Conservation (phyloP, 805 yeast genomes). For the Metschnikowia henanensis region DNA sequence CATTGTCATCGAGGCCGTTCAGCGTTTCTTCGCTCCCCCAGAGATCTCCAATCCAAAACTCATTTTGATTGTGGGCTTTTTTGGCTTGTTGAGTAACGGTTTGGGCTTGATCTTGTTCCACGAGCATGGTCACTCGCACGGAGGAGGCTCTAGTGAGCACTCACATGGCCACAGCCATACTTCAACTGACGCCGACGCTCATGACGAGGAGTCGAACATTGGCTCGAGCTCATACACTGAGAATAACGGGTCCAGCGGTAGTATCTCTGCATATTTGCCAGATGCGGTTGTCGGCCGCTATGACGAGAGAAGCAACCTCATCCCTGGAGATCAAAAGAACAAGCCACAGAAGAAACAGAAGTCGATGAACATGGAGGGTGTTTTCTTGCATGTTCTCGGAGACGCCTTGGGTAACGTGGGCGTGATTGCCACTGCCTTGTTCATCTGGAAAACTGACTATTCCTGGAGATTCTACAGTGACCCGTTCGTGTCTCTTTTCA, state of each 20-base stretch:
- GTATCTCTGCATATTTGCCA: constrained; percentile 43
- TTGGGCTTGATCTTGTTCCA: constrained; percentile 87
- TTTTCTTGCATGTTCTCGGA: constrained; percentile 90
- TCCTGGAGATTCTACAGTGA: constrained; percentile 86
- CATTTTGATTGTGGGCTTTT: constrained; percentile 76
- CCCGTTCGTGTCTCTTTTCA: constrained; percentile 81
- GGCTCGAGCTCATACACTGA: constrained; percentile 14
- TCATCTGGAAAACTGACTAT: constrained; percentile 92
- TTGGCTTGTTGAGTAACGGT: constrained; percentile 80
- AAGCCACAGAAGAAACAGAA: constrained; percentile 30
- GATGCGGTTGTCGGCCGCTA: constrained; percentile 45
- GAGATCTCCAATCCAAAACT: constrained; percentile 79
- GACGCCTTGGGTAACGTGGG: constrained; percentile 97
- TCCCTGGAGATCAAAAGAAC: constrained; percentile 21
- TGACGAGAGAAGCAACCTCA: constrained; percentile 38
- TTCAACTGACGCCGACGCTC: constrained; percentile 39
- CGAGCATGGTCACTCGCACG: constrained; percentile 51
- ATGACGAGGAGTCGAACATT: constrained; percentile 15
- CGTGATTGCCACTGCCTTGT: constrained; percentile 83
- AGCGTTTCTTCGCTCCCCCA: constrained; percentile 81
- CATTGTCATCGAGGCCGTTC: constrained; percentile 89
- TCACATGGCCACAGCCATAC: constrained; percentile 34
- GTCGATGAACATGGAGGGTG: constrained; percentile 97
- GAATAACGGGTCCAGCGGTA: constrained; percentile 24
- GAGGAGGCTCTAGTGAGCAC: constrained; percentile 8